Evolutionary conservation across 306 rosid genomes (phyloP).

Genomic region (Prunus mongolica): DNA sequence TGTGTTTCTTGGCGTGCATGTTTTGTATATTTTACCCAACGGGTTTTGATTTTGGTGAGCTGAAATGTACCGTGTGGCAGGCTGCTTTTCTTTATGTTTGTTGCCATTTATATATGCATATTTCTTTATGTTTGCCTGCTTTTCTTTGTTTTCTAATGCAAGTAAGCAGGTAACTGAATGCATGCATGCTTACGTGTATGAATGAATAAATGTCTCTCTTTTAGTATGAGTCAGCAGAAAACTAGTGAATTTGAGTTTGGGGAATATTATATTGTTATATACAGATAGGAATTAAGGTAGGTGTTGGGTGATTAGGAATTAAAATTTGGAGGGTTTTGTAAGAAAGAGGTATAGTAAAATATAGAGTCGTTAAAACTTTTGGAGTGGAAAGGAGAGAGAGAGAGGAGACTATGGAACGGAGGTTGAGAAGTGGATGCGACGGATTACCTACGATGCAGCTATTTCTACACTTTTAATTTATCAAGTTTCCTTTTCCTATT

Average conservation of each 20-base stretch:
- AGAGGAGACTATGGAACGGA: neutral
- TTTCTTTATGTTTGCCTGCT: neutral
- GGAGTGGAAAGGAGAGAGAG: too few species aligned
- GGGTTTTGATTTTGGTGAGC: slow-evolving; percentile 74
- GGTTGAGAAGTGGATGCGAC: slow-evolving; percentile 19
- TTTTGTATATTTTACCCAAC: neutral
- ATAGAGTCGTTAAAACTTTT: too few species aligned
- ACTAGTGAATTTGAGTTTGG: too few species aligned
- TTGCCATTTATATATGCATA: neutral
- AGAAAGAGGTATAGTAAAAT: too few species aligned
- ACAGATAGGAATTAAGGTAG: too few species aligned
- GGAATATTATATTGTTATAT: too few species aligned
- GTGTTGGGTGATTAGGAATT: too few species aligned
- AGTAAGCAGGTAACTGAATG: too few species aligned
- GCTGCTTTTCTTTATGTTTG: neutral
- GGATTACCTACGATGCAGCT: neutral
- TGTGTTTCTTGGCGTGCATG: slow-evolving; percentile 57
- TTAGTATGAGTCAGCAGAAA: too few species aligned
- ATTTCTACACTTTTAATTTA: neutral
- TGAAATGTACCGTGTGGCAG: slow-evolving; percentile 29
- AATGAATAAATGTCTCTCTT: too few species aligned
- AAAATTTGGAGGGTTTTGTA: too few species aligned
- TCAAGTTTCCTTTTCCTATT: neutral
- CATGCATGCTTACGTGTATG: too few species aligned
- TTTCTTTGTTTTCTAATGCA: neutral